Base-by-base conservation (phyloP, 1,284 basidiomycete genomes). In the Leccinum cinnamomeum region DNA sequence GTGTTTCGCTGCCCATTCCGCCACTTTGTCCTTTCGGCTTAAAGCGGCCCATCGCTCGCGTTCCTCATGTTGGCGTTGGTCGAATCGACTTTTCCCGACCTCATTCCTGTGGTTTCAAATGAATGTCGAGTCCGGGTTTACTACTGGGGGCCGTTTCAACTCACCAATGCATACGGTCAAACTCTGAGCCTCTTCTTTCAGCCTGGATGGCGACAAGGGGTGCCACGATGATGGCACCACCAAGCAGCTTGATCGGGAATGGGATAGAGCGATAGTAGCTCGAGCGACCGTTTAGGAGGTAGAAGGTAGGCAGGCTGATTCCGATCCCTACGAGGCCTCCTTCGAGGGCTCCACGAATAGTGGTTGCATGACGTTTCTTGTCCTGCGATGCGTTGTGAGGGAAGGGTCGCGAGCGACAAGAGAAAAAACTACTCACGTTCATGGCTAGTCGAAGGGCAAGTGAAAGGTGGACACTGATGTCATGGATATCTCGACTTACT, bases 151-250 rank as follows among this genome's bases (percentile, higher is more conserved):
- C 10, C 53, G 37, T 50, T 54, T 39, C 20, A 8, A 77, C 84
- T 56, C 61, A 88, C 91, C 92, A 93, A 75, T 87, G 85, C 5
- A 79, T 78, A 68, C 80, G 78, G 64, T 93, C 91, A 72, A 86
- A 95, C 53, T 87, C 83, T 58, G 91, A 81, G 54, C 89, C 88
- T 10, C 88, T 88, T 53, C 88, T 87, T 75, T 97, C 95, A 14
- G 91, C 93, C 61, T 84, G 82, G 66, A 95, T 89, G 51, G 88
- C 84, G 58, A 92, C 81, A 35, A 84, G 75, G 0, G 92, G 93
- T 7, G 92, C 84, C 59, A 86, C 80, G 64, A 91, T 68, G 61
- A 90, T 79, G 63, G 90, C 81, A 41, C 86, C 81, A 46, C 90
- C 89, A 46, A 95, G 82, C 0, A 88, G 79, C 75, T 95, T 96